Evolutionary conservation across 352 stramenopile species (phyloP).

Genomic region (Ophiocytium majus): DNA sequence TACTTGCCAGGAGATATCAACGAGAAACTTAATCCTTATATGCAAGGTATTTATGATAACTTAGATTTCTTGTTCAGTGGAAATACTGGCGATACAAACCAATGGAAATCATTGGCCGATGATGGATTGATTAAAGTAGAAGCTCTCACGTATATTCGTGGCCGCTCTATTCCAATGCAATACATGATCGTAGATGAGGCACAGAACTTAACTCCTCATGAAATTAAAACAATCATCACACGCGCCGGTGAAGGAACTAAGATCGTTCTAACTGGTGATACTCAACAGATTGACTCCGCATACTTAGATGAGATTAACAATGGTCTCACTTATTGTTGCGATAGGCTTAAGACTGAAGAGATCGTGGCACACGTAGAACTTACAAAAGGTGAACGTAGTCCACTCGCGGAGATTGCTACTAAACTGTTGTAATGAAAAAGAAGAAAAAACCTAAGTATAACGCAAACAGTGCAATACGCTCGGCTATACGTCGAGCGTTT

Average conservation of each 20-base stretch:
- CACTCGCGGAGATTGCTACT: neutral
- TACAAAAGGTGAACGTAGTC: neutral
- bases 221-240: conserved; percentile 19
- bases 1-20: conserved; percentile 10
- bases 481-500: too few relatives aligned
- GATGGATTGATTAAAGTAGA: neutral
- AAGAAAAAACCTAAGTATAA: too few relatives aligned
- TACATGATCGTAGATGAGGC: conserved; percentile 1
- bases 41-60: conserved; percentile 9
- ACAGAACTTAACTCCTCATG: conserved; percentile 15
- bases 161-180: neutral
- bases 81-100: neutral
- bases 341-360: neutral
- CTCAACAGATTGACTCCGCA: neutral
- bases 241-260: conserved; percentile 14
- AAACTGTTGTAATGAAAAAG: conserved; percentile 9
- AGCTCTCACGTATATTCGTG: neutral
- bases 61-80: neutral
- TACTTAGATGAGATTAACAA: neutral
- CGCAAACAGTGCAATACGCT: too few relatives aligned
- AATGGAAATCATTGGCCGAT: neutral
- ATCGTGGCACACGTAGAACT: neutral
- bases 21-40: neutral
- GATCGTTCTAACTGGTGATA: conserved; percentile 5
- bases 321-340: neutral